Conservation (phyloP, 2,329 filamentous ascomycete species). For the Chalaropsis ovoidea region DNA sequence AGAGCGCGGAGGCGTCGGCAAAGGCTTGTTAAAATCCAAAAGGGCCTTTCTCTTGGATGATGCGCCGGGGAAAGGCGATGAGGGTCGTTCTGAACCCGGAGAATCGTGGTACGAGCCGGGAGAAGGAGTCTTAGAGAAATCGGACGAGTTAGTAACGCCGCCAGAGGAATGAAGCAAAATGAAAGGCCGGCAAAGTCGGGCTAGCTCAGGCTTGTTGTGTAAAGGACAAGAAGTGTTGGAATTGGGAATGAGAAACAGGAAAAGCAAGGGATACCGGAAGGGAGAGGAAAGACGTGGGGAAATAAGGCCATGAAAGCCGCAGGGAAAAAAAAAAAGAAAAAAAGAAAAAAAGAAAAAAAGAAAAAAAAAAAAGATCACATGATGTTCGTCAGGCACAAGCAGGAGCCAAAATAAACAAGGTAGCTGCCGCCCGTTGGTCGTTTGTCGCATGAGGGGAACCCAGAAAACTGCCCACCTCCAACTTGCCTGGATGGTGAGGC, state of each 20-base stretch:
- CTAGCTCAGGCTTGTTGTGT: neutral
- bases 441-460: slow-evolving; percentile 18
- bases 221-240: neutral
- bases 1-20: slow-evolving; percentile 44
- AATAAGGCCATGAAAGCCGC: slow-evolving; percentile 5
- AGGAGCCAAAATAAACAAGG: slow-evolving; percentile 14
- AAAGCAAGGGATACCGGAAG: neutral
- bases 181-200: neutral
- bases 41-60: neutral
- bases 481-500: neutral
- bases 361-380: slow-evolving; percentile 18
- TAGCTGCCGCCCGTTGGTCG: slow-evolving; percentile 1
- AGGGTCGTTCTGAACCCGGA: neutral
- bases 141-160: neutral
- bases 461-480: slow-evolving; percentile 10
- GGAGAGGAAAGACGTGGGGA: slow-evolving; percentile 6
- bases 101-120: slow-evolving; percentile 7
- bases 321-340: slow-evolving; percentile 19
- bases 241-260: slow-evolving; percentile 10
- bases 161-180: neutral
- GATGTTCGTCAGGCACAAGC: slow-evolving; percentile 12
- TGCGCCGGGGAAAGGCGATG: neutral
- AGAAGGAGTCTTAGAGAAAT: slow-evolving; percentile 15
- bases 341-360: slow-evolving; percentile 16
- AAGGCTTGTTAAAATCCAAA: slow-evolving; percentile 46